Percentiles rank a stretch among this genome's conserved stretches.
phyloP scores from a whole-genome alignment of 1,284 basidiomycete species.

The Malassezia globosa region DNA sequence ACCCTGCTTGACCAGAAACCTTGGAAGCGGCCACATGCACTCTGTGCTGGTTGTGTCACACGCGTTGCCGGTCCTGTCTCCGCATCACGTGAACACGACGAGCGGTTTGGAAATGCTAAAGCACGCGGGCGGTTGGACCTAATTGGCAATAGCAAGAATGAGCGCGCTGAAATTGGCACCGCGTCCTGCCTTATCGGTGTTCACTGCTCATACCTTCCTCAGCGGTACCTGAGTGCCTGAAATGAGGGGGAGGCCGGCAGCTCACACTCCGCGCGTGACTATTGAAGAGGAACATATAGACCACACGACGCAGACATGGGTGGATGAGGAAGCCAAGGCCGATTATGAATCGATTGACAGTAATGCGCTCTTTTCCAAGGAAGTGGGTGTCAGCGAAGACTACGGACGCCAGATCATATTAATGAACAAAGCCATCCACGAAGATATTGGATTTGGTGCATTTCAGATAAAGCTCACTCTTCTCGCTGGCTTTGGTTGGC shows the following conservation, averaged over 20 bases:
- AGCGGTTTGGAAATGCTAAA: no score
- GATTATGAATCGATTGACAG: conserved; percentile 14
- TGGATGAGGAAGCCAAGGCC: not conserved
- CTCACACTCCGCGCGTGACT: not conserved
- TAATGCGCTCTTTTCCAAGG: conserved; percentile 22
- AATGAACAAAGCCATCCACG: conserved; percentile 33
- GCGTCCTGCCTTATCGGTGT: no score
- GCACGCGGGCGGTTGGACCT: no score
- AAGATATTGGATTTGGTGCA: conserved; percentile 54
- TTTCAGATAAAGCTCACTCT: conserved; percentile 57
- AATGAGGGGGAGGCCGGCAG: not conserved
- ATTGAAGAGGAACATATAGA: not conserved
- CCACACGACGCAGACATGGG: not conserved
- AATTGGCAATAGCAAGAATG: no score
- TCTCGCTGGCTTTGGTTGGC: conserved; percentile 55
- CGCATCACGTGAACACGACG: no score
- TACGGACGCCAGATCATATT: conserved; percentile 38
- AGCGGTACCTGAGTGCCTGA: no score
- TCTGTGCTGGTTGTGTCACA: no score
- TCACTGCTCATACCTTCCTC: no score
- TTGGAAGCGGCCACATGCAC: no score
- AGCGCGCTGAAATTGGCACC: no score
- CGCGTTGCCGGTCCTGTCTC: no score
- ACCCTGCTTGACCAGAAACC: no score
- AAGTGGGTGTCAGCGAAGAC: conserved; percentile 27